Base-by-base conservation (phyloP, 208 protist species). In the Histomonas meleagridis region DNA sequence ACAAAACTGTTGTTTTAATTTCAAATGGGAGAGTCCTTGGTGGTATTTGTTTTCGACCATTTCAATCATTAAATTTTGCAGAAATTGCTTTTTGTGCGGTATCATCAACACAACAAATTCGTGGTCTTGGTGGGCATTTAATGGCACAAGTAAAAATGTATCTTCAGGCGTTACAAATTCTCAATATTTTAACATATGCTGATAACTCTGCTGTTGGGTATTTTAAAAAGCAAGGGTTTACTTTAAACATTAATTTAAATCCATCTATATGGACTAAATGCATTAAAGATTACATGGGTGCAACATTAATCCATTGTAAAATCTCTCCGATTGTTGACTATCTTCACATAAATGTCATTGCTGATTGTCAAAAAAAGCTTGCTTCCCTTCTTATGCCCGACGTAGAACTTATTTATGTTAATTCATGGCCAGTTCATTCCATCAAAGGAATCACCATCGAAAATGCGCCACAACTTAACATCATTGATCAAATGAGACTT, bases 1-100 rank as follows among this genome's bases (percentile, higher is more conserved):
- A 86, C 26, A 51, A 51, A n/a, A 86, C 76, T 16, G 76, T 86
- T 35, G 5, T 86, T 48, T n/a, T 86, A 5, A 43, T 86, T 7
- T 57, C 46, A 35, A 46, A 86, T 9, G 76, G 76, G 26, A 40
- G n/a, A 38, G 48, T 92, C 76, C 35, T 62, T 7, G 96, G 96
- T 57, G 96, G 96, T 28, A 97, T 97, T 90, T 94, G 91, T 90
- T 97, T 96, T 92, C 92, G 96, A 26, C 94, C 95, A 9, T 96
- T 96, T 53, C 49, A 38, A 65, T 76, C 92, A 26, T 93, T 95
- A n/a, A 93, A 92, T 12, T 96, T 97, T 90, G 94, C 94, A 1
- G 96, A 97, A 92, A 97, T 97, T 91, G 96, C 95, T 46, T 97
- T 97, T 78, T 96, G 95, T 62, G 96, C 96, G 1, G 93, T 97